Evolutionary conservation across 2,329 filamentous ascomycete genomes (phyloP).

Genomic region (Neonectria punicea): DNA sequence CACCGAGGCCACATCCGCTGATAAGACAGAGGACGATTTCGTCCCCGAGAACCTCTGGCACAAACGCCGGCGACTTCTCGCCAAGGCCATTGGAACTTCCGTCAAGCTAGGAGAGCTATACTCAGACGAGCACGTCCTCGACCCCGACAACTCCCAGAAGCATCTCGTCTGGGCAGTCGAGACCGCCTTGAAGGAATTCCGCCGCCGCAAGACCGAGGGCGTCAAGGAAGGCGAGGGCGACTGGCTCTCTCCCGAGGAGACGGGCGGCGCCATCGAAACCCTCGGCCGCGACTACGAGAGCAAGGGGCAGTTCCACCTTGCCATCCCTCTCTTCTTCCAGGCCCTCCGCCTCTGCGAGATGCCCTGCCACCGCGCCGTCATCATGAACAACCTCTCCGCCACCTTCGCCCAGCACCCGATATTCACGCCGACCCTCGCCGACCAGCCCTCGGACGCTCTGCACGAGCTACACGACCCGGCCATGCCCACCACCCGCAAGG

Average conservation of each 20-base stretch:
- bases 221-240: conserved; percentile 75
- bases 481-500: conserved; percentile 61
- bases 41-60: conserved; percentile 62
- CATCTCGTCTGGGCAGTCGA: conserved; percentile 86
- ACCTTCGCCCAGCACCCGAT: conserved; percentile 76
- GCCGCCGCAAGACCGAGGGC: conserved; percentile 73
- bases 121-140: conserved; percentile 77
- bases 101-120: conserved; percentile 90
- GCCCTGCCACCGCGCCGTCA: conserved; percentile 80
- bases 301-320: conserved; percentile 80
- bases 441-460: conserved; percentile 42
- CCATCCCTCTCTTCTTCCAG: conserved; percentile 87
- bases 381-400: conserved; percentile 87
- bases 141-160: conserved; percentile 76
- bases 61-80: conserved; percentile 74
- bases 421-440: conserved; percentile 43
- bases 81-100: conserved; percentile 78
- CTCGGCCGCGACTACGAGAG: conserved; percentile 81
- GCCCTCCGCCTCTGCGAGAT: conserved; percentile 75
- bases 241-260: conserved; percentile 77
- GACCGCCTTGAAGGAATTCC: conserved; percentile 78
- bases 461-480: conserved; percentile 42
- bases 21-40: conserved; percentile 40
- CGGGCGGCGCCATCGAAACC: conserved; percentile 79
- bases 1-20: conserved; percentile 24